Base-by-base conservation (phyloP, 2,329 filamentous ascomycete species). In the Dothistroma pini region DNA sequence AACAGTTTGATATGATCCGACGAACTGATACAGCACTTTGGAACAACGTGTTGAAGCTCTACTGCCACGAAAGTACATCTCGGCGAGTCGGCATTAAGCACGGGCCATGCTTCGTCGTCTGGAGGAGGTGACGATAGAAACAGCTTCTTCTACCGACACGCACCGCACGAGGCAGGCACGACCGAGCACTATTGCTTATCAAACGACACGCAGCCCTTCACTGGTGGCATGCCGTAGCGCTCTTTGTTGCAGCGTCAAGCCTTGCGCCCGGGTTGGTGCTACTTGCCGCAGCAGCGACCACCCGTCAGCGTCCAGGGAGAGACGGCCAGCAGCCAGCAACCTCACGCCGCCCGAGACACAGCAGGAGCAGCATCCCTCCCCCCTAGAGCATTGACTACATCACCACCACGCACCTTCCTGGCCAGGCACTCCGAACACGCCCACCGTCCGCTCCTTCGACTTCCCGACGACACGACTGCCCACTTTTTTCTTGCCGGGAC, bases 401-500 rank as follows among this genome's bases (percentile, higher is more conserved):
- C 31, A n/a, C n/a, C 4, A 35, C 16, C 31, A 4, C 14, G 25
- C 25, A 35, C 29, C 25, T 53, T 21, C 51, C 22, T 29, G 22
- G 11, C 21, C 10, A 19, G 3, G 16, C 41, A 44, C 34, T 35
- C 29, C 25, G n/a, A n/a, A n/a, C n/a, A 53, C 34, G 21, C 21
- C 29, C 35, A 22, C 53, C 53, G 31, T 48, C 35, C 54, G 54
- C 35, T 48, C 38, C 19, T 29, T 56, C 44, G 25, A 29, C 38
- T 47, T 1, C 41, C 35, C 31, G 55, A 56, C 54, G 54, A 49
- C 54, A 32, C 50, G 44, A 21, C 47, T 57, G 19, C 44, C 41
- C 52, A 47, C 57, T 55, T 60, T 54, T 53, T 19, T 19, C 57
- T 31, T 50, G 57, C 35, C 57, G 49, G 49, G 57, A 51, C 57